phyloP scores from a whole-genome alignment of 495 filamentous ascomycete species.

The Aspergillus leporis region DNA sequence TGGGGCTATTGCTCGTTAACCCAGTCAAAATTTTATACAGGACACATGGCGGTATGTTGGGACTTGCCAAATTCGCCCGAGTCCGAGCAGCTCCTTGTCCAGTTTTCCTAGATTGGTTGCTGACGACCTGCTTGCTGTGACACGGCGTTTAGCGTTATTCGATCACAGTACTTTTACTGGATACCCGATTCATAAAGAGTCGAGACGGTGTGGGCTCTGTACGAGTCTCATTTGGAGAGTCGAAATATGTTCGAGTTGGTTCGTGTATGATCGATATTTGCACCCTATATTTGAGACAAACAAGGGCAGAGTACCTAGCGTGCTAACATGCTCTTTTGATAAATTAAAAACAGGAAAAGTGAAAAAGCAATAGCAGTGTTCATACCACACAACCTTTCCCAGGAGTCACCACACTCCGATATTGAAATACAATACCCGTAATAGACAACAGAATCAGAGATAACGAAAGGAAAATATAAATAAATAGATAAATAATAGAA shows the following conservation, averaged over 20 bases:
- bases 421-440: neutral
- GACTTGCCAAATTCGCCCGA: neutral
- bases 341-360: neutral
- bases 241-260: neutral
- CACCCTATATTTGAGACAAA: neutral
- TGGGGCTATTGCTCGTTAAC: neutral
- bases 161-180: neutral
- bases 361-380: neutral
- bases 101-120: neutral
- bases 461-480: neutral
- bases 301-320: neutral
- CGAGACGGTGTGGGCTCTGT: neutral
- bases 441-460: neutral
- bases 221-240: neutral
- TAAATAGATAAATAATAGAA: conserved; percentile 19
- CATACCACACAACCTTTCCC: neutral
- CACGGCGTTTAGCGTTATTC: neutral
- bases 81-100: neutral
- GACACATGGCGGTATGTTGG: conserved; percentile 1
- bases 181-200: neutral
- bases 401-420: neutral
- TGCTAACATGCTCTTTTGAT: neutral
- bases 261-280: conserved; percentile 1
- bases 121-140: neutral
- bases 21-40: neutral